Evolutionary conservation across 2,329 filamentous ascomycete species (phyloP).

Genomic region (Chalaropsis thielavioides): DNA sequence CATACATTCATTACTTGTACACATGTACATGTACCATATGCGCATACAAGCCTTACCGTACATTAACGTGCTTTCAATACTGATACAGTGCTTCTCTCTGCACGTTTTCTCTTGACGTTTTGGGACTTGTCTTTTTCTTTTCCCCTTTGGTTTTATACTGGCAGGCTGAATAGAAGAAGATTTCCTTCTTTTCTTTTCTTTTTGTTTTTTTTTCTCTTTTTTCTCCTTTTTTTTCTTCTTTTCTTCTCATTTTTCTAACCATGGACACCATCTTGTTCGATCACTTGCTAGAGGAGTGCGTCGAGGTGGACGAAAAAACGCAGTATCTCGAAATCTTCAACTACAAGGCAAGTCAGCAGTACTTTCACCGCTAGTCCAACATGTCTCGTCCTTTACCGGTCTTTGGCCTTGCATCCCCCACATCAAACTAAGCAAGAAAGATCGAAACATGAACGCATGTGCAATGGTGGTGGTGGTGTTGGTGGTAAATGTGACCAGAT

Average conservation of each 20-base stretch:
- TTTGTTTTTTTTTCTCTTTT: neutral
- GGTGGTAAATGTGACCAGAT: neutral
- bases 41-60: neutral
- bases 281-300: constrained; percentile 30
- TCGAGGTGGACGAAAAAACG: constrained; percentile 36
- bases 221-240: neutral
- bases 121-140: neutral
- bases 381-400: neutral
- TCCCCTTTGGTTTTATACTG: neutral
- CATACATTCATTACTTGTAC: neutral
- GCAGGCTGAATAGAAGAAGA: no score
- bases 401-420: neutral
- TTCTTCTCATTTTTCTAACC: neutral
- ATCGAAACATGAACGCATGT: neutral
- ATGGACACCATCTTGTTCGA: constrained; percentile 17
- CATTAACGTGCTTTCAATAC: neutral
- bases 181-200: neutral
- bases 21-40: neutral
- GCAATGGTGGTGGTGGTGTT: no score
- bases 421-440: neutral
- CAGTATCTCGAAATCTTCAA: constrained; percentile 45
- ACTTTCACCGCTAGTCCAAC: no score
- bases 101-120: neutral
- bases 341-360: constrained; percentile 25
- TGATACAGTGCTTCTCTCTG: neutral